A percentile compares a stretch with the other conserved stretches of the same genome.
phyloP scores from a whole-genome alignment of 768 basidiomycete genomes.

The Cystoderma amianthinum region DNA sequence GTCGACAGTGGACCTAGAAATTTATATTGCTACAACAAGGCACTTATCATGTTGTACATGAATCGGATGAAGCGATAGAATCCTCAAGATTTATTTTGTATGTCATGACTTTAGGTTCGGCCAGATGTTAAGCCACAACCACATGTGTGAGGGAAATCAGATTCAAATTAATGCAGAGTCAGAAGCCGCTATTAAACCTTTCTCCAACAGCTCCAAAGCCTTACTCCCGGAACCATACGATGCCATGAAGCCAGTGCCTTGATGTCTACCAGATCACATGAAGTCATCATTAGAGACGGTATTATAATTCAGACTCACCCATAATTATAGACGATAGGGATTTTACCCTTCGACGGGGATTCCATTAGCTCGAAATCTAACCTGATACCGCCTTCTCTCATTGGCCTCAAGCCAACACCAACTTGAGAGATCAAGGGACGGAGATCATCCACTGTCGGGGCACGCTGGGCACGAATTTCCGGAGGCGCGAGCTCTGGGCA shows the following conservation, averaged over 20 bases:
- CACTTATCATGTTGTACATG: no score
- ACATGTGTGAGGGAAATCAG: no score
- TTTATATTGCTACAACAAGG: no score
- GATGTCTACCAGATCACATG: constrained; percentile 35
- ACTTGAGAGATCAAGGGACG: constrained; percentile 38
- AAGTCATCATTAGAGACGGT: neutral
- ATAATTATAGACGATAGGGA: constrained; percentile 29
- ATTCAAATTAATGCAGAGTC: no score
- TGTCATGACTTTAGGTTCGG: no score
- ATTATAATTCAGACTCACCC: constrained; percentile 42
- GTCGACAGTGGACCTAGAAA: no score
- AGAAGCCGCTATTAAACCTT: no score
- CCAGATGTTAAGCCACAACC: no score
- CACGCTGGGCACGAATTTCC: constrained; percentile 25
- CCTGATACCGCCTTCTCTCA: constrained; percentile 49
- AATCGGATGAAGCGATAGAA: no score
- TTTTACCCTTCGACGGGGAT: constrained; percentile 4
- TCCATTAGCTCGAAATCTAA: constrained; percentile 28
- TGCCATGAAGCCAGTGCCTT: constrained; percentile 58
- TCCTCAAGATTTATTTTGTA: no score
- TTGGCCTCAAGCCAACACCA: constrained; percentile 47
- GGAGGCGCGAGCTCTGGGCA: constrained; percentile 45
- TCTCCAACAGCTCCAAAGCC: constrained; percentile 19
- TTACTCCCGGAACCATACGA: constrained; percentile 61
- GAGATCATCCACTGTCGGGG: constrained; percentile 39